A percentile compares a stretch with the other conserved stretches of the same genome.
Evolutionary conservation across 495 filamentous ascomycete species (phyloP).

Genomic region (Penicillium cosmopolitanum): DNA sequence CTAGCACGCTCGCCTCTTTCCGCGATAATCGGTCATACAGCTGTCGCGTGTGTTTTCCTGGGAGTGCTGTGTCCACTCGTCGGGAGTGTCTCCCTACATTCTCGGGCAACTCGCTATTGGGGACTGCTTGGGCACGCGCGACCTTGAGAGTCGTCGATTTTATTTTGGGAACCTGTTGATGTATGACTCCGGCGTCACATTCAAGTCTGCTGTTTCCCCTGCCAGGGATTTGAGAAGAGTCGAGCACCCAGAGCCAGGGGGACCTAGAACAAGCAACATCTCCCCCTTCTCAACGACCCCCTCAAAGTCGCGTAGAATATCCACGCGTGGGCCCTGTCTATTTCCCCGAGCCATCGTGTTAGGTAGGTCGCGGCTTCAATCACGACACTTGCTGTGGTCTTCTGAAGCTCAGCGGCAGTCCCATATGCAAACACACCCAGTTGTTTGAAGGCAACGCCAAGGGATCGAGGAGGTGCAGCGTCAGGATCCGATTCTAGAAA

Average conservation of each 20-base stretch:
- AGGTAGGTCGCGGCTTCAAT: conserved; percentile 5
- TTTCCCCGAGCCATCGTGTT: conserved; percentile 3
- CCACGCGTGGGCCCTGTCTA: not conserved
- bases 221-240: conserved; percentile 73
- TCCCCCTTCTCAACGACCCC: conserved; percentile 48
- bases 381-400: conserved; percentile 6
- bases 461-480: conserved; percentile 6
- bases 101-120: too few species aligned
- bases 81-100: too few species aligned
- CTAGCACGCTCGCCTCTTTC: too few species aligned
- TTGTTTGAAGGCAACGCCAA: conserved; percentile 5
- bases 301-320: not conserved
- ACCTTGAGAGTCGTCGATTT: too few species aligned
- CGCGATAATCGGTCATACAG: too few species aligned
- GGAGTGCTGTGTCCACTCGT: too few species aligned
- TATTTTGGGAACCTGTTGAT: too few species aligned
- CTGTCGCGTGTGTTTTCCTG: too few species aligned
- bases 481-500: not conserved
- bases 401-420: conserved; percentile 3
- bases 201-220: conserved; percentile 69
- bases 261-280: conserved; percentile 72
- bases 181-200: conserved; percentile 56
- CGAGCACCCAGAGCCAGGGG: conserved; percentile 69
- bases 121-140: too few species aligned
- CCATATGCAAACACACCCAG: conserved; percentile 6